A percentile compares a stretch with the other conserved stretches of the same genome.
These are phyloP conservation scores for Rosa lucieae DNA, from an alignment of 306 rosid genomes.

Conservation along the genomic window DNA sequence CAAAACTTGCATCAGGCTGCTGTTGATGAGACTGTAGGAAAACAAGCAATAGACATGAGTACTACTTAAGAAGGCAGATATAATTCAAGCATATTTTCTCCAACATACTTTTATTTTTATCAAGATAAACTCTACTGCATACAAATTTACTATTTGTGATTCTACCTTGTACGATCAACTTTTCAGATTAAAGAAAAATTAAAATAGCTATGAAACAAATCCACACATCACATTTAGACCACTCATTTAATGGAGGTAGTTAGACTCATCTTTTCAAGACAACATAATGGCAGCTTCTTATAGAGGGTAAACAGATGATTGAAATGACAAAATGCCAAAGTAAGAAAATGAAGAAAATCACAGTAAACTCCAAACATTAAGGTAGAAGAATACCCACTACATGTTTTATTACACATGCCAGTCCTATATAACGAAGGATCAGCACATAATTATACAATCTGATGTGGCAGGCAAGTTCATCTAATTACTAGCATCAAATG, in stretches of 20 bases:
- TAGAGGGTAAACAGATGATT: neutral
- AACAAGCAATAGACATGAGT: slow-evolving; percentile 13
- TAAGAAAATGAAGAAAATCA: neutral
- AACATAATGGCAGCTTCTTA: neutral
- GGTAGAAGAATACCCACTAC: neutral
- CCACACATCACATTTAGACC: neutral
- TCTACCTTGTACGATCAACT: neutral
- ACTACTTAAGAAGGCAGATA: neutral
- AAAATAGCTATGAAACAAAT: neutral
- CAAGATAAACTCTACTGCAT: neutral
- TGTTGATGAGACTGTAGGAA: slow-evolving; percentile 83
- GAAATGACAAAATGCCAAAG: neutral
- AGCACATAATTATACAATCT: neutral
- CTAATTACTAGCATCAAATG: neutral
- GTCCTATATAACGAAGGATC: neutral
- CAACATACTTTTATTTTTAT: neutral
- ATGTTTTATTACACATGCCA: neutral
- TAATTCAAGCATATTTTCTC: neutral
- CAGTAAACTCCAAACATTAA: neutral
- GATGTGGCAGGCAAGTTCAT: neutral
- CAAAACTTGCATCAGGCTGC: slow-evolving; percentile 88
- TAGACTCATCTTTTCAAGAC: neutral
- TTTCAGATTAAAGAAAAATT: neutral
- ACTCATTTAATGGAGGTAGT: neutral
- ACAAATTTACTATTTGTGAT: neutral